Evolutionary conservation across 1,284 basidiomycete species (phyloP).

Genomic region (Somion occarium): DNA sequence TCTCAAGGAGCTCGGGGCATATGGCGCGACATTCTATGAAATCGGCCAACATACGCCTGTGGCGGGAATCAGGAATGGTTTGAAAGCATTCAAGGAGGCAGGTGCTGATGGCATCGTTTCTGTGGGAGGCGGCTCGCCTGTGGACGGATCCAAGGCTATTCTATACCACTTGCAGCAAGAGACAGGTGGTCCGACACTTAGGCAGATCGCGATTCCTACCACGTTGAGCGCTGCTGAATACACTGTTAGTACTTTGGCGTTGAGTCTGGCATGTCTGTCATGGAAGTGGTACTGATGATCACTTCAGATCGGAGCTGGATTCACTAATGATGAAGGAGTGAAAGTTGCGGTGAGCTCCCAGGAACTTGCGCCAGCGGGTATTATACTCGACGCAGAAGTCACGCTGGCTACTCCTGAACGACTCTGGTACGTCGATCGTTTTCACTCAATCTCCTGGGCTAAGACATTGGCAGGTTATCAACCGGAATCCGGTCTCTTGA

Average conservation of each 20-base stretch:
- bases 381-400: slow-evolving; percentile 77
- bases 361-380: slow-evolving; percentile 58
- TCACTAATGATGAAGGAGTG: slow-evolving; percentile 64
- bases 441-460: not conserved
- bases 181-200: slow-evolving; percentile 39
- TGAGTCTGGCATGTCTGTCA: not conserved
- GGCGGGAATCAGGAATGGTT: slow-evolving; percentile 62
- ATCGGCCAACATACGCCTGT: slow-evolving; percentile 78
- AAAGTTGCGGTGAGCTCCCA: slow-evolving; percentile 55
- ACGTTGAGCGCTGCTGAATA: slow-evolving; percentile 81
- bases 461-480: slow-evolving; percentile 53
- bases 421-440: slow-evolving; percentile 47
- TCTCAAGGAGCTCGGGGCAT: slow-evolving; percentile 49
- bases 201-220: slow-evolving; percentile 74
- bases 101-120: slow-evolving; percentile 67
- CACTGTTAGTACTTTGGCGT: slow-evolving; percentile 35
- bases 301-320: slow-evolving; percentile 61
- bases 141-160: slow-evolving; percentile 74
- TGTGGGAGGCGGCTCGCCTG: slow-evolving; percentile 76
- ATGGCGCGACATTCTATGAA: slow-evolving; percentile 66
- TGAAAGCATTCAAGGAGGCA: slow-evolving; percentile 48
- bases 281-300: not conserved
- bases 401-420: slow-evolving; percentile 70
- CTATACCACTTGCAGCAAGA: slow-evolving; percentile 57
- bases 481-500: slow-evolving; percentile 75